Evolutionary conservation across 352 stramenopile species (phyloP), one percentile per base, ranked within the genome.

Genomic region (Peronospora farinosa): DNA sequence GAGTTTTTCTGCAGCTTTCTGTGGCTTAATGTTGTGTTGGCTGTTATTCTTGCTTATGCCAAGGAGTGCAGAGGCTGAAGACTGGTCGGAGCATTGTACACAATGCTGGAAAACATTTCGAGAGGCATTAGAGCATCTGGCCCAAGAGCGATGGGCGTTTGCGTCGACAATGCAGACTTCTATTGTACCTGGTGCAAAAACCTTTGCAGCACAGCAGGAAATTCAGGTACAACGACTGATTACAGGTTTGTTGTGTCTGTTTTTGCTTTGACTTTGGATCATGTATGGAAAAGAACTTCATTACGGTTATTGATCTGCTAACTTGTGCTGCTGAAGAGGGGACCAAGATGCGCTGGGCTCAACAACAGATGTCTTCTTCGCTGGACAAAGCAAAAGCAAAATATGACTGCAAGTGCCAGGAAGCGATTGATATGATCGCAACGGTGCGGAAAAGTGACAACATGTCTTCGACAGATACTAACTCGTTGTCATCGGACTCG

Each of bases 371-470:
- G 61, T 40, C 55, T 12, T 50, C 65, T n/a, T 70, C 74, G 9
- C 61, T 85, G 63, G 66, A 85, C 2, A 86, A 83, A 42, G 73
- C 77, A 16, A 84, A 79, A 57, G 78, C 88, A 28, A 86, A 86
- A 41, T 92, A 92, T 64, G 74, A 90, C 33, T 70, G 69, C 13
- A 81, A 80, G 16, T 90, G 78, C 50, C 55, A 71, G 8, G 81
- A 90, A 44, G 78, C 81, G 0, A 65, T 74, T 4, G 76, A 92
- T 25, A 54, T 84, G 8, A 75, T 69, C 5, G 35, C 56, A 31
- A 51, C 49, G 7, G 48, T 79, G 35, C 54, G 60, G 15, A 78
- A 65, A 15, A 54, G 40, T 28, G 69, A 77, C 13, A 54, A 43
- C 11, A 32, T 42, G 8, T 41, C 46, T 7, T 27, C 35, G 3